Evolutionary conservation across 1,139 yeast species (phyloP), one percentile per base, ranked within the genome.

Genomic region (Yamadazyma diddensiae): DNA sequence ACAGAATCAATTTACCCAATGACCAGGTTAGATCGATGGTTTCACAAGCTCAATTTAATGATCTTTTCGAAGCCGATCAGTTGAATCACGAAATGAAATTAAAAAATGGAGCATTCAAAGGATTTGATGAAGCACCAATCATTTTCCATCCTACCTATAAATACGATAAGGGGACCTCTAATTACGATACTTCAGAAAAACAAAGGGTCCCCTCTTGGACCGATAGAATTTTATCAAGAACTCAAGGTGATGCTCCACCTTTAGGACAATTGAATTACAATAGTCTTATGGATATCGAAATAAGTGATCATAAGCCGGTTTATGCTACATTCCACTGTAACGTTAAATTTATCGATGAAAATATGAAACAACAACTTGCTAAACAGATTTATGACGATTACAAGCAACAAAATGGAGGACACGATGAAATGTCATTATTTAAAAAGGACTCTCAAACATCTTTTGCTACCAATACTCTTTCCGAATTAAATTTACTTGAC

Each of bases 191-290:
- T 0, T 82, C 94, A 11, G 98, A 92, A 46, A 92, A 92, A 55
- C 83, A 82, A 53, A 73, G 98, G 45, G 82, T 84, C 16, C 98
- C 98, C 2, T 88, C 97, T 0, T 92, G 97, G 97, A 92, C 97
- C 0, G 98, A 92, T 61, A 66, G 99, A 53, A 78, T 87, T 27
- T 69, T 88, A 33, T 84, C 71, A 51, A 41, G 51, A 40, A 52
- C 60, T 33, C 48, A 42, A 13, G 52, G 49, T 7, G 68, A 73
- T 27, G 81, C 84, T 23, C 62, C 63, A n/a, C 55, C 57, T 4
- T 50, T 82, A 17, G 55, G 60, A 23, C 86, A 82, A 31, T 51
- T 78, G 39, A 77, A 76, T 31, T 84, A 84, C 49, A 72, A 76
- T 36, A 70, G 78, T 16, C 71, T 75, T 2, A 70, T 71, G 57